A percentile compares a stretch with the other conserved stretches of the same genome.
These are phyloP conservation scores for Salvia sclarea DNA, from an alignment of 305 asterid genomes.

Conservation along the genomic window DNA sequence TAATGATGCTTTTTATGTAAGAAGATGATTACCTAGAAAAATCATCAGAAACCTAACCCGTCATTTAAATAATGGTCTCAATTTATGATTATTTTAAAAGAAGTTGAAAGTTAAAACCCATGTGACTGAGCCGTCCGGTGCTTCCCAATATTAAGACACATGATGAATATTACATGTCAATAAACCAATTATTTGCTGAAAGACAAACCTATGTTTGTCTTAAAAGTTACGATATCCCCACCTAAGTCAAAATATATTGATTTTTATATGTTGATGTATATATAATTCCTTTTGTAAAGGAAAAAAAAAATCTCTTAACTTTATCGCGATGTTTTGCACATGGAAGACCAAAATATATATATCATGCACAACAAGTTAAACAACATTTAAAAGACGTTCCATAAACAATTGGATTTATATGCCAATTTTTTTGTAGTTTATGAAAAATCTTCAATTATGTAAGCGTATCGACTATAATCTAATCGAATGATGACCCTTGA, in stretches of 20 bases:
- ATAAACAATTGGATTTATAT: too few relatives aligned
- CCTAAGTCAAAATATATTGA: slow-evolving; percentile 28
- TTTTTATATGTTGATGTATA: neutral
- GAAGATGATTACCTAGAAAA: slow-evolving; percentile 1
- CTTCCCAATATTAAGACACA: slow-evolving; percentile 30
- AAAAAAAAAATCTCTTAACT: neutral
- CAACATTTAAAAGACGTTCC: too few relatives aligned
- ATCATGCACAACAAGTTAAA: neutral
- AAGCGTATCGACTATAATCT: too few relatives aligned
- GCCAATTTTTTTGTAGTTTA: too few relatives aligned
- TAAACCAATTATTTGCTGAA: slow-evolving; percentile 23
- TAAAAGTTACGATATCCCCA: slow-evolving; percentile 16
- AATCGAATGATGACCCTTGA: too few relatives aligned
- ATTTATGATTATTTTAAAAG: neutral
- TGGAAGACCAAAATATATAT: slow-evolving; percentile 31
- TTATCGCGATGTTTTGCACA: slow-evolving; percentile 38
- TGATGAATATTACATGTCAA: neutral
- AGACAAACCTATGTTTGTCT: slow-evolving; percentile 26
- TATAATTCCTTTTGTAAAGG: neutral
- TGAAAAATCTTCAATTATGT: too few relatives aligned
- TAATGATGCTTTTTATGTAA: neutral
- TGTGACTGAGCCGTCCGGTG: slow-evolving; percentile 31
- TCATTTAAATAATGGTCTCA: slow-evolving; percentile 19
- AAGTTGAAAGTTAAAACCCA: slow-evolving; percentile 33
- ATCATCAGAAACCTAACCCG: slow-evolving; percentile 5